Evolutionary conservation across 2,329 filamentous ascomycete species (phyloP), one percentile per base, ranked within the genome.

Genomic region (Exophiala mesophila): DNA sequence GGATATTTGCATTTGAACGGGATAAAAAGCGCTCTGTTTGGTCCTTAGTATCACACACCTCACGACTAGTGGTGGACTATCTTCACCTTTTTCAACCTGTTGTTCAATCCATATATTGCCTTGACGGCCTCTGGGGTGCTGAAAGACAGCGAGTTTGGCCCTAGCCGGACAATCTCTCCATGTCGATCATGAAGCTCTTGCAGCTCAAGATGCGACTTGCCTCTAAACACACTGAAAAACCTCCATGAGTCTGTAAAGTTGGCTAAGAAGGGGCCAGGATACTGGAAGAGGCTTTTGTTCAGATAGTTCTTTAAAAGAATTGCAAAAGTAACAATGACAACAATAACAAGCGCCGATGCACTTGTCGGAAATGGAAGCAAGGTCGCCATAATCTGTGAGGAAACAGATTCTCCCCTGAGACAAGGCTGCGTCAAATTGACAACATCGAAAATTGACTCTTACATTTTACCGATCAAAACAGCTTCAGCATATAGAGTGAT

Each of bases 51-150:
- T n/a, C n/a, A n/a, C n/a, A n/a, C n/a, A n/a, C n/a, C n/a, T n/a
- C n/a, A n/a, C n/a, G n/a, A n/a, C n/a, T n/a, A 9, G 10, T 13
- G 28, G 10, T n/a, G 32, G 31, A 29, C 9, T 13, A 21, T n/a
- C 48, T 62, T 34, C 63, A 85, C 84, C 76, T 92, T 92, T 34
- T 76, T 67, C 54, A 88, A 84, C 0, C 85, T 84, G 63, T 89
- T 89, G 60, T 89, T 90, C 31, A 90, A 64, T 0, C 85, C 85
- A 60, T 92, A 94, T 32, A 92, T 89, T 8, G 70, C 68, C 63
- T 85, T 85, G 53, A 90, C 69, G 0, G 84, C 83, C 45, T 76
- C 76, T 0, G 86, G 84, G 52, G 87, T 76, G 2, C 82, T 76
- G 56, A 92, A 88, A 0, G 83, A 87, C 1, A 92, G 63, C 0